Evolutionary conservation across 148 eudicot genomes (phyloP).

Genomic region (Silene latifolia): DNA sequence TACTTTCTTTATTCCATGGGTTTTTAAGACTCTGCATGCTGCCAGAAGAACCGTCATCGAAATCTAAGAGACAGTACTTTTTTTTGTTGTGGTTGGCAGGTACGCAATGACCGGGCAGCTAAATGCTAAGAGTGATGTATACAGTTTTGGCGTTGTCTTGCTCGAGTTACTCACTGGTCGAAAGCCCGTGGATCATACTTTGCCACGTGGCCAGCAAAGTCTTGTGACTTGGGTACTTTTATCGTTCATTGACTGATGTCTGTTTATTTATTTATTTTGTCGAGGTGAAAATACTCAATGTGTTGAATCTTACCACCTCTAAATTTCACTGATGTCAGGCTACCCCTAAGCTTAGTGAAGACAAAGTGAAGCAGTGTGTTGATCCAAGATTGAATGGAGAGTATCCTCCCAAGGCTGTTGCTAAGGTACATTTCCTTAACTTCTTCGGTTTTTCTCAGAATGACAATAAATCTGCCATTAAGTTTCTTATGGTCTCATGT

Average conservation of each 20-base stretch:
- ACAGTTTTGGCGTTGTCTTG: slow-evolving; percentile 84
- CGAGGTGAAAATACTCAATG: not conserved
- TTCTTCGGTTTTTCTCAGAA: not conserved
- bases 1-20: not conserved
- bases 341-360: slow-evolving; percentile 67
- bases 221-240: slow-evolving; percentile 77
- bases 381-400: slow-evolving; percentile 64
- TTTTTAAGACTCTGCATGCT: not conserved
- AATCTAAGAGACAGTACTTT: not conserved
- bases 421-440: slow-evolving; percentile 37
- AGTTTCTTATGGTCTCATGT: no score
- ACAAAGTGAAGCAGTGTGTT: slow-evolving; percentile 57
- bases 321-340: slow-evolving; percentile 36
- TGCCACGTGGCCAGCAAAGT: slow-evolving; percentile 89
- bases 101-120: slow-evolving; percentile 94
- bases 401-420: slow-evolving; percentile 60
- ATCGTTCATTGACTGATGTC: not conserved
- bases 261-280: not conserved
- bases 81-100: slow-evolving; percentile 34
- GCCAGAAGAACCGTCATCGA: not conserved
- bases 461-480: no score
- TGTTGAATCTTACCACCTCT: not conserved
- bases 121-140: slow-evolving; percentile 84
- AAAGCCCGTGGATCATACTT: slow-evolving; percentile 84
- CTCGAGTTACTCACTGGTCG: slow-evolving; percentile 87